phyloP scores from a whole-genome alignment of 1,284 basidiomycete species.

The Fomitopsis palustris region DNA sequence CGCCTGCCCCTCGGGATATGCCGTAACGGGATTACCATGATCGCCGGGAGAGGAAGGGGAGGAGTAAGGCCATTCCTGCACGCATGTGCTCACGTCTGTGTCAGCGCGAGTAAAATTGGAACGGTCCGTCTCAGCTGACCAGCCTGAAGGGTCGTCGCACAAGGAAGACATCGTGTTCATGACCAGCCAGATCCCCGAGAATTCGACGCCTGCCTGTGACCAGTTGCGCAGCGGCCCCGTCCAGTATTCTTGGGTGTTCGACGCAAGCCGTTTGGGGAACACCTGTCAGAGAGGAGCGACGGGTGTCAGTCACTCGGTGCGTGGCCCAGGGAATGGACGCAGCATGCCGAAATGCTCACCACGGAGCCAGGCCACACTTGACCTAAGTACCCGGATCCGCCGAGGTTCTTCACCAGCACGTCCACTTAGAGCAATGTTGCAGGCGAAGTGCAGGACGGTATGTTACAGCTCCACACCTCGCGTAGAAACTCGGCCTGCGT shows the following conservation, averaged over 20 bases:
- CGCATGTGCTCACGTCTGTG: neutral
- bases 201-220: slow-evolving; percentile 53
- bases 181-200: slow-evolving; percentile 74
- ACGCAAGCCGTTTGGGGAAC: slow-evolving; percentile 70
- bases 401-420: slow-evolving; percentile 64
- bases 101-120: neutral
- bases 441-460: neutral
- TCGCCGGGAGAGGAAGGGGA: slow-evolving; percentile 46
- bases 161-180: slow-evolving; percentile 72
- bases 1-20: slow-evolving; percentile 61
- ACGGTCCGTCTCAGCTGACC: slow-evolving; percentile 35
- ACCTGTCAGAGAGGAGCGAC: slow-evolving; percentile 19
- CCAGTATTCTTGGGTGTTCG: slow-evolving; percentile 41
- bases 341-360: slow-evolving; percentile 22
- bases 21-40: slow-evolving; percentile 45
- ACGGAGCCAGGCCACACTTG: slow-evolving; percentile 61
- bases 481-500: too few relatives aligned
- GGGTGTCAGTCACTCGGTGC: neutral
- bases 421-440: slow-evolving; percentile 40
- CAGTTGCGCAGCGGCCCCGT: slow-evolving; percentile 44
- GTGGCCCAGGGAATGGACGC: neutral
- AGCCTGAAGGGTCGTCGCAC: slow-evolving; percentile 59
- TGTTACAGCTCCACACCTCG: slow-evolving; percentile 36
- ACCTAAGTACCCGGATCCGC: slow-evolving; percentile 64
- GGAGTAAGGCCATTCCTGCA: slow-evolving; percentile 43